These are phyloP conservation scores for Tardiomyces blankii DNA, from an alignment of 1,139 yeast species.

Conservation along the genomic window DNA sequence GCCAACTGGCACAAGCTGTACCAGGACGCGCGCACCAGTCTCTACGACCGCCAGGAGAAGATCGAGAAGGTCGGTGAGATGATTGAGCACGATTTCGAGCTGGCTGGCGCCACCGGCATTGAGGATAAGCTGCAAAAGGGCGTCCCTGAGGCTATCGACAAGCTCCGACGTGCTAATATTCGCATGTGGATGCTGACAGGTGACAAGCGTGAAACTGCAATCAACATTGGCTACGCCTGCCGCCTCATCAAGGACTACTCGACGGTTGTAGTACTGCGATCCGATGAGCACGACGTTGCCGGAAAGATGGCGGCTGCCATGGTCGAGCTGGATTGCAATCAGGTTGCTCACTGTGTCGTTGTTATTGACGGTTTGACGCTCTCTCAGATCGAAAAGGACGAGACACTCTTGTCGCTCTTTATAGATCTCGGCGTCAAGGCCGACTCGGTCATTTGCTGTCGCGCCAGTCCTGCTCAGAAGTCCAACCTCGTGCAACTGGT, in stretches of 20 bases:
- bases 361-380: slow-evolving; percentile 90
- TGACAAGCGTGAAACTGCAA: slow-evolving; percentile 95
- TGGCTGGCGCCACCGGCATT: slow-evolving; percentile 91
- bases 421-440: slow-evolving; percentile 76
- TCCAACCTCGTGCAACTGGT: slow-evolving; percentile 80
- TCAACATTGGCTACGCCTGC: slow-evolving; percentile 92
- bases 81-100: slow-evolving; percentile 54
- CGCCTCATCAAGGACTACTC: slow-evolving; percentile 87
- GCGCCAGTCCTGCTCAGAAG: slow-evolving; percentile 96
- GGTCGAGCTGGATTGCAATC: slow-evolving; percentile 50
- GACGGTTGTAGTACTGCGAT: slow-evolving; percentile 65
- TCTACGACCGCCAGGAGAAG: slow-evolving; percentile 51
- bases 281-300: slow-evolving; percentile 35
- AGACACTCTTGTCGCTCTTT: slow-evolving; percentile 59
- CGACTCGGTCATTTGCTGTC: slow-evolving; percentile 87
- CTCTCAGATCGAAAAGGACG: slow-evolving; percentile 58
- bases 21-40: slow-evolving; percentile 65
- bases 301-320: slow-evolving; percentile 50
- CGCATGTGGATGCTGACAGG: slow-evolving; percentile 98
- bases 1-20: slow-evolving; percentile 56
- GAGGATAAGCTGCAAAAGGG: slow-evolving; percentile 96
- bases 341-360: slow-evolving; percentile 85
- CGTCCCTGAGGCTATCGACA: slow-evolving; percentile 88
- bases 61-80: slow-evolving; percentile 65
- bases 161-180: slow-evolving; percentile 84